Evolutionary conservation across 495 filamentous ascomycete species (phyloP).

Genomic region (Pseudomonodictys pantanalensis): DNA sequence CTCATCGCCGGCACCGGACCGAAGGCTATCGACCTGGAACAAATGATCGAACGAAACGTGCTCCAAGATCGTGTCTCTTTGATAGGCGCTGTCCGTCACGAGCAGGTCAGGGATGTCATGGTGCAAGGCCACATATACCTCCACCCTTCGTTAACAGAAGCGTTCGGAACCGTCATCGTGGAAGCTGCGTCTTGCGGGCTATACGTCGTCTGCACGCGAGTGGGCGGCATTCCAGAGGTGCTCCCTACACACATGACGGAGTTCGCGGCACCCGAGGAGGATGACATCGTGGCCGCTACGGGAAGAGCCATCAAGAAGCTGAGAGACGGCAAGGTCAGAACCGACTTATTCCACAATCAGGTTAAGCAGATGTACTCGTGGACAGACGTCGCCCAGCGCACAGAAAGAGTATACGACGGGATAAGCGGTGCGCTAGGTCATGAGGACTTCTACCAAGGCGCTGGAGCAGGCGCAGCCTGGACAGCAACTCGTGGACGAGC

Average conservation of each 20-base stretch:
- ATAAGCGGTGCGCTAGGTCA: constrained; percentile 80
- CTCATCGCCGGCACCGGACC: constrained; percentile 94
- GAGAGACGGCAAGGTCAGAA: constrained; percentile 78
- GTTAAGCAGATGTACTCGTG: constrained; percentile 98
- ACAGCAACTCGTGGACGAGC: constrained; percentile 70
- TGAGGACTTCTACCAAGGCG: constrained; percentile 75
- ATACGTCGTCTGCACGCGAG: constrained; percentile 93
- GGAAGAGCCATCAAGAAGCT: constrained; percentile 76
- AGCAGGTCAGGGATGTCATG: constrained; percentile 98
- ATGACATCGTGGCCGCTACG: constrained; percentile 81
- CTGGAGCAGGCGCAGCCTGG: constrained; percentile 48
- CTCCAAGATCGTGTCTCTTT: constrained; percentile 90
- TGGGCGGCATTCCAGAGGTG: constrained; percentile 95
- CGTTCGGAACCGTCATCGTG: constrained; percentile 95
- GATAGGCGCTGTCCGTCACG: constrained; percentile 86
- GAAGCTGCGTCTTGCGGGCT: constrained; percentile 93
- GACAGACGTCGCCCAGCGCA: constrained; percentile 89
- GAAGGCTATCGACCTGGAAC: constrained; percentile 94
- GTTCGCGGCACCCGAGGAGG: constrained; percentile 89
- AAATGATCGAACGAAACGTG: constrained; percentile 96
- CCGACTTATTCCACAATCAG: constrained; percentile 91
- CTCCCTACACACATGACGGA: constrained; percentile 91
- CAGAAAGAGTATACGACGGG: constrained; percentile 90
- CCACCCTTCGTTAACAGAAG: constrained; percentile 90
- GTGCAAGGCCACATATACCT: constrained; percentile 94